phyloP scores from a whole-genome alignment of 2,329 filamentous ascomycete genomes.

The Penicillium olsonii region DNA sequence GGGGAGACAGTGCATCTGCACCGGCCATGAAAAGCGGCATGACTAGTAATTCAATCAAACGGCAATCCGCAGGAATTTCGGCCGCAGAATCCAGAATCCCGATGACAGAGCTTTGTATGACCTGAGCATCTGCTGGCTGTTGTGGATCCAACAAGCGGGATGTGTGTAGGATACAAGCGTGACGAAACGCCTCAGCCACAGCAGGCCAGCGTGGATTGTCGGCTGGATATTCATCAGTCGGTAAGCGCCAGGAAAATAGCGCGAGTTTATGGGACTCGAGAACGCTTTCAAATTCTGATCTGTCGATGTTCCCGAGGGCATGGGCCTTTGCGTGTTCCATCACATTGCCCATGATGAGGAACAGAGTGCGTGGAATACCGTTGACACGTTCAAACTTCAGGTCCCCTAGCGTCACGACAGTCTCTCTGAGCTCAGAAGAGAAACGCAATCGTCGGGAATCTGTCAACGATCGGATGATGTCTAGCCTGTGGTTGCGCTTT shows the following conservation, averaged over 20 bases:
- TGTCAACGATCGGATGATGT: conserved; percentile 33
- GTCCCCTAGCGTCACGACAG: conserved; percentile 26
- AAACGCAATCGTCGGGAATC: conserved; percentile 30
- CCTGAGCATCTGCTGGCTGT: conserved; percentile 18
- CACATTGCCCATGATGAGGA: conserved; percentile 29
- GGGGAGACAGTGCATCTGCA: conserved; percentile 27
- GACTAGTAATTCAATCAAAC: conserved; percentile 29
- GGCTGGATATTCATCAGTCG: conserved; percentile 23
- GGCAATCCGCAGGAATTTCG: conserved; percentile 22
- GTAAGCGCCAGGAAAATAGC: conserved; percentile 26
- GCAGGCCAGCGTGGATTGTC: conserved; percentile 26
- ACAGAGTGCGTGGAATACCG: conserved; percentile 32
- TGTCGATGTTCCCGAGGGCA: conserved; percentile 15
- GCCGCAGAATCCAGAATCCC: conserved; percentile 30
- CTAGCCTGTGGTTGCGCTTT: conserved; percentile 24
- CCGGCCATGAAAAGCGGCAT: conserved; percentile 35
- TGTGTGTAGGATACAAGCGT: conserved; percentile 30
- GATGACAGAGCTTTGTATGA: conserved; percentile 30
- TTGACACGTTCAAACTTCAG: conserved; percentile 32
- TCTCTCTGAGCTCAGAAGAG: conserved; percentile 27
- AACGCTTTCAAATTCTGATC: conserved; percentile 1
- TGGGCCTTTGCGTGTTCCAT: conserved; percentile 31
- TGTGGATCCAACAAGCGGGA: conserved; percentile 27
- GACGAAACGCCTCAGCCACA: conserved; percentile 29
- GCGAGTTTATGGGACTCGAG: conserved; percentile 14